A percentile compares a stretch with the other conserved stretches of the same genome.
These are phyloP conservation scores for Rosa persica DNA, from an alignment of 306 rosid genomes.

Conservation along the genomic window DNA sequence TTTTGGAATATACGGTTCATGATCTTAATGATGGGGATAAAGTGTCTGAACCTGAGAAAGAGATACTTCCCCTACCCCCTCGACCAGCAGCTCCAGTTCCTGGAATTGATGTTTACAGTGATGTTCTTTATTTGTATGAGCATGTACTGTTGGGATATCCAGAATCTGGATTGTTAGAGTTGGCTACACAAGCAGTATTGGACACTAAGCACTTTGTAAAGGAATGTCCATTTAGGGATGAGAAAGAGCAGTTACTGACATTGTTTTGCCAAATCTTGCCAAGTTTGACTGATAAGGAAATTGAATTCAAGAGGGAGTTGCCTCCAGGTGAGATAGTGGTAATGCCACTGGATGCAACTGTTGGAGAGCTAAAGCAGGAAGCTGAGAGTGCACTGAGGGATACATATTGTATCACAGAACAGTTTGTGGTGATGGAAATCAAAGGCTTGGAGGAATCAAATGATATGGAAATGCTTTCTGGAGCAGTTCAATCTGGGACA, in stretches of 20 bases:
- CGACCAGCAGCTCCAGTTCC: conserved; percentile 39
- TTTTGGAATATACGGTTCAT: conserved; percentile 73
- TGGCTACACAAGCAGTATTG: conserved; percentile 61
- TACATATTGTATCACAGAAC: conserved; percentile 68
- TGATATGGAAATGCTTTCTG: conserved; percentile 64
- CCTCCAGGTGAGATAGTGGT: conserved; percentile 61
- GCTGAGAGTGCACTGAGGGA: conserved; percentile 72
- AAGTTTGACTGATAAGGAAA: conserved; percentile 35
- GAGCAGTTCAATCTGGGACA: conserved; percentile 59
- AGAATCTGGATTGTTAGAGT: conserved; percentile 51
- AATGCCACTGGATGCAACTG: conserved; percentile 72
- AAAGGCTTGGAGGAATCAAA: conserved; percentile 41
- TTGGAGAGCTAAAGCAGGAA: conserved; percentile 66
- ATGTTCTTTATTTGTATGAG: conserved; percentile 62
- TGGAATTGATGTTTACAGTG: conserved; percentile 63
- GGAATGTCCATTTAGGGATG: conserved; percentile 62
- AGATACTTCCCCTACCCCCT: conserved; percentile 12
- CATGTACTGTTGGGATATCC: conserved; percentile 65
- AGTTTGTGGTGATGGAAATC: conserved; percentile 55
- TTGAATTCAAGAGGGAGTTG: conserved; percentile 35
- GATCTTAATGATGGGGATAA: conserved; percentile 43
- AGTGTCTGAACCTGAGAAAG: conserved; percentile 35
- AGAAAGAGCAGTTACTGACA: conserved; percentile 59
- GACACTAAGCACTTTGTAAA: conserved; percentile 78
- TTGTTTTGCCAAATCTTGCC: conserved; percentile 56